These are phyloP conservation scores for Exophiala spinifera DNA, from an alignment of 2,329 filamentous ascomycete species.

Conservation along the genomic window DNA sequence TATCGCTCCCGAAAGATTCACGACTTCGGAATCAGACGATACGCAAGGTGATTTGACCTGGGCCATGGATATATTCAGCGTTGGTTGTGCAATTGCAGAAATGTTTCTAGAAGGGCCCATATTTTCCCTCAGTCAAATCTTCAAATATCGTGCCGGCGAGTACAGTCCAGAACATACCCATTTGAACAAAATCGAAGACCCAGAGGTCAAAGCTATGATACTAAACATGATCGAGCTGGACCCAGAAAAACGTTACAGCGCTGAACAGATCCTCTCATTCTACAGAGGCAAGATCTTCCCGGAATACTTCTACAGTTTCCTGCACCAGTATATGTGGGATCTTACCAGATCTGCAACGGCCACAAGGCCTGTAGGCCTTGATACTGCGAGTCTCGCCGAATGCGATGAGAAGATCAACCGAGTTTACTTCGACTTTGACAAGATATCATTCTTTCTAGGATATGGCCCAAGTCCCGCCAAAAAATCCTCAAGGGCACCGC, in stretches of 20 bases:
- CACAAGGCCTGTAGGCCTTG: conserved; percentile 66
- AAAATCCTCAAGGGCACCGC: conserved; percentile 32
- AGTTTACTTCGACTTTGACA: conserved; percentile 93
- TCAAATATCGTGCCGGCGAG: conserved; percentile 87
- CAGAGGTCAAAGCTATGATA: conserved; percentile 82
- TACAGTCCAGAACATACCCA: conserved; percentile 83
- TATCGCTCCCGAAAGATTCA: conserved; percentile 87
- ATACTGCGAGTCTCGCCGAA: conserved; percentile 72
- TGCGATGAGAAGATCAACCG: conserved; percentile 92
- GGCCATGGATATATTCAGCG: conserved; percentile 99
- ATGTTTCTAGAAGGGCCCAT: conserved; percentile 92
- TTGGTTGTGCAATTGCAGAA: conserved; percentile 93
- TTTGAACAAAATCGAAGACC: conserved; percentile 81
- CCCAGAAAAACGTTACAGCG: conserved; percentile 85
- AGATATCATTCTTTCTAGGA: conserved; percentile 90
- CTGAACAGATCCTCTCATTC: conserved; percentile 89
- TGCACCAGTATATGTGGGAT: conserved; percentile 96
- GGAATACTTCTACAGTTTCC: conserved; percentile 93
- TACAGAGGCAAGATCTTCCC: conserved; percentile 92
- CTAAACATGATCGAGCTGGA: conserved; percentile 95
- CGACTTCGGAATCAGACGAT: conserved; percentile 65
- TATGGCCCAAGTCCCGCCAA: conserved; percentile 37
- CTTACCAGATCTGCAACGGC: conserved; percentile 88
- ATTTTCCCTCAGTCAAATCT: conserved; percentile 95
- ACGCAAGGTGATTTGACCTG: conserved; percentile 67